These are phyloP conservation scores for Lichenothelia convexa DNA, from an alignment of 495 filamentous ascomycete genomes.

Conservation along the genomic window DNA sequence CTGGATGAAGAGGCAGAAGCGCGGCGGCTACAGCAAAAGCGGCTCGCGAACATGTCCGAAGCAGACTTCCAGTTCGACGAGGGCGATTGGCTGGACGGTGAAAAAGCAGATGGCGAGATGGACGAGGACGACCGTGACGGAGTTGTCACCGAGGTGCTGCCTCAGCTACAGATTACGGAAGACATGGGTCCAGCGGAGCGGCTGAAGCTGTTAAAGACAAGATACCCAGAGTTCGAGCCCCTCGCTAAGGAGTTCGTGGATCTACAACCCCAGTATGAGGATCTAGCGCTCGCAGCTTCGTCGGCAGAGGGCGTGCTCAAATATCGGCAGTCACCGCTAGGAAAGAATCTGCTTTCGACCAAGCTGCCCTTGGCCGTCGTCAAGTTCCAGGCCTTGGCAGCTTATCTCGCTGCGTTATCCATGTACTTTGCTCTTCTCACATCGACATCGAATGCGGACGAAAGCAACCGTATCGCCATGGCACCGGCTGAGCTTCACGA, in stretches of 20 bases:
- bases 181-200: slow-evolving; percentile 62
- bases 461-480: slow-evolving; percentile 28
- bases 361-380: slow-evolving; percentile 36
- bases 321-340: not conserved
- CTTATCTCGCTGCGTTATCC: slow-evolving; percentile 67
- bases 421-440: slow-evolving; percentile 90
- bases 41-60: slow-evolving; percentile 64
- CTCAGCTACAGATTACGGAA: slow-evolving; percentile 61
- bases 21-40: slow-evolving; percentile 71
- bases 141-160: slow-evolving; percentile 64
- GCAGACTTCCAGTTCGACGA: slow-evolving; percentile 88
- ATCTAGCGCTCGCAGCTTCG: slow-evolving; percentile 37
- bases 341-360: no score
- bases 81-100: slow-evolving; percentile 50
- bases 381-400: slow-evolving; percentile 56
- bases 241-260: slow-evolving; percentile 62
- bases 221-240: slow-evolving; percentile 84
- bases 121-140: slow-evolving; percentile 26
- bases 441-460: slow-evolving; percentile 40
- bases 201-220: slow-evolving; percentile 50
- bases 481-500: slow-evolving; percentile 59
- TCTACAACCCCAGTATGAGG: slow-evolving; percentile 44
- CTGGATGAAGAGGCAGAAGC: slow-evolving; percentile 86
- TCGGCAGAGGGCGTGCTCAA: slow-evolving; percentile 27
- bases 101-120: slow-evolving; percentile 23